A percentile compares a stretch with the other conserved stretches of the same genome.
Evolutionary conservation across 73 alveolate species (phyloP).

Genomic region (Paramecium biaurelia): DNA sequence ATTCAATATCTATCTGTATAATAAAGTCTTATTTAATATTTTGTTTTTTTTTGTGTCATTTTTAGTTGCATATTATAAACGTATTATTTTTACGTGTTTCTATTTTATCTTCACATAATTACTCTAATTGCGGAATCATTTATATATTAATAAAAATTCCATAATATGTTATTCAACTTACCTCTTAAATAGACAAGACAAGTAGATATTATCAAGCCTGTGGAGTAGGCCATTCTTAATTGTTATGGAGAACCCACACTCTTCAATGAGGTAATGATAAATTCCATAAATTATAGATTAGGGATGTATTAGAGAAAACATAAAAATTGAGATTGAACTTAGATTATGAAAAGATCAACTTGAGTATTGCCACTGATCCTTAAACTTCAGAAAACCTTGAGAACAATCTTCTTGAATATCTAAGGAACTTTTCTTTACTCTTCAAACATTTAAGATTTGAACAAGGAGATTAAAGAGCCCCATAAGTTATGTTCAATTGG

Average conservation of each 20-base stretch:
- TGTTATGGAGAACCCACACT: slow-evolving; percentile 4
- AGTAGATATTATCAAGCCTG: not conserved
- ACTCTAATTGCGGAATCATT: slow-evolving; percentile 40
- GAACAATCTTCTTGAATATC: not conserved
- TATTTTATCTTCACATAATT: slow-evolving; percentile 1
- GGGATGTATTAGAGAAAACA: not conserved
- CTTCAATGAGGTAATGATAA: not conserved
- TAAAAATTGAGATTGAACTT: not conserved
- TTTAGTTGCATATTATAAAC: not conserved
- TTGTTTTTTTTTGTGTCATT: not conserved
- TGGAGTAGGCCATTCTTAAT: not conserved
- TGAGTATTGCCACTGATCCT: slow-evolving; percentile 31
- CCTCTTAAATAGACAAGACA: slow-evolving; percentile 42
- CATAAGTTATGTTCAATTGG: not conserved
- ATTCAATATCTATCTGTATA: not conserved
- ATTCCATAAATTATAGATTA: not conserved
- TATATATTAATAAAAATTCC: slow-evolving; percentile 29
- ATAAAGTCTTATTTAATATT: not conserved
- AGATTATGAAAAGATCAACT: slow-evolving; percentile 33
- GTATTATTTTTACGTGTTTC: not conserved
- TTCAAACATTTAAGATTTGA: slow-evolving; percentile 5
- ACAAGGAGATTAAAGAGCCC: slow-evolving; percentile 3
- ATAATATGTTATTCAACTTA: slow-evolving; percentile 44
- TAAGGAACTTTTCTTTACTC: not conserved
- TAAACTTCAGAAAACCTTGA: not conserved